A percentile compares a stretch with the other conserved stretches of the same genome.
Conservation (phyloP, 441 rosid species). For the Corymbia calophylla region DNA sequence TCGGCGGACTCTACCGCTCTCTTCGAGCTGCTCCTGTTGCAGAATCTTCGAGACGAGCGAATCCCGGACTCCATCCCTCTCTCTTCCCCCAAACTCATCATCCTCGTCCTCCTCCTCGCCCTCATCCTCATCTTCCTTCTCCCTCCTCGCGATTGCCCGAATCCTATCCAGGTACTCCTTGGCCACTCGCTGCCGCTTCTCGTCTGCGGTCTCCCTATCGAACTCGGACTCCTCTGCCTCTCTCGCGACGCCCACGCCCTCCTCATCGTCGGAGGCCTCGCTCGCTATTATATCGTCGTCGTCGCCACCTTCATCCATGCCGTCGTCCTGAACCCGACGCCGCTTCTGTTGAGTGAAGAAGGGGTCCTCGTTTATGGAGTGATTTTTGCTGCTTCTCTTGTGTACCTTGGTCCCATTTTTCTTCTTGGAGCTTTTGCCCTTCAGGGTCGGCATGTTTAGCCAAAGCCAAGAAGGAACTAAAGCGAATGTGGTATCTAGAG, state of each 20-base stretch:
- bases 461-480: neutral
- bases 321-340: constrained; percentile 26
- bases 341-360: constrained; percentile 60
- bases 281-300: constrained; percentile 34
- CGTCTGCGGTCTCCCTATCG: constrained; percentile 69
- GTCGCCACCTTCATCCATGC: constrained; percentile 5
- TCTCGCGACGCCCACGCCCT: constrained; percentile 22
- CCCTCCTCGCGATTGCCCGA: constrained; percentile 28
- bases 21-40: constrained; percentile 86
- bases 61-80: constrained; percentile 17
- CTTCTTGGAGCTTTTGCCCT: neutral
- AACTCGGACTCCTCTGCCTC: constrained; percentile 14
- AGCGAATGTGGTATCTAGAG: neutral
- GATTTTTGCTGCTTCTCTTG: constrained; percentile 1
- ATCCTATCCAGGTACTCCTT: constrained; percentile 33
- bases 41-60: constrained; percentile 46
- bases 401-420: neutral
- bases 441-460: neutral
- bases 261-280: constrained; percentile 44
- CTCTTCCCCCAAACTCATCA: constrained; percentile 33
- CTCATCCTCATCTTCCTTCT: constrained; percentile 33
- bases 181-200: constrained; percentile 69
- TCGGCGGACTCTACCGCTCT: constrained; percentile 74
- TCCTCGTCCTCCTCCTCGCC: constrained; percentile 33
- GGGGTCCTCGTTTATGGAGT: constrained; percentile 32